These are phyloP conservation scores for Penicillium oxalicum DNA, from an alignment of 2,329 filamentous ascomycete genomes.

Conservation along the genomic window DNA sequence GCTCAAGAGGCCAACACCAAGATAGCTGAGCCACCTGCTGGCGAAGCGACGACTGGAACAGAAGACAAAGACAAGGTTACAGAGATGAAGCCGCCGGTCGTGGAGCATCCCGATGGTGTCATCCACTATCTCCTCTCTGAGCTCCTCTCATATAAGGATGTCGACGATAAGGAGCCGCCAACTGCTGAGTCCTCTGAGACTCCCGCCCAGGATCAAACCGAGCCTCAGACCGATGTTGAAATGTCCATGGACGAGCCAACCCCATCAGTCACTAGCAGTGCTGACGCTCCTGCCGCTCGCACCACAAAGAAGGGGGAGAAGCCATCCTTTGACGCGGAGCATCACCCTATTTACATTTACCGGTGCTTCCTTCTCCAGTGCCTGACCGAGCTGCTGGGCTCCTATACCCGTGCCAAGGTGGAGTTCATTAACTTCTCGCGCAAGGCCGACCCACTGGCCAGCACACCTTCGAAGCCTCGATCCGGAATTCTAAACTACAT, in stretches of 20 bases:
- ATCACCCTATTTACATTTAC: constrained; percentile 94
- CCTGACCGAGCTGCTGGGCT: constrained; percentile 80
- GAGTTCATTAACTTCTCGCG: constrained; percentile 99
- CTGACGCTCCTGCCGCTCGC: constrained; percentile 24
- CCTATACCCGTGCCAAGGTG: constrained; percentile 90
- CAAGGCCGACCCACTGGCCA: constrained; percentile 73
- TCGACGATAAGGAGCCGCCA: constrained; percentile 71
- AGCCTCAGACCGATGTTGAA: constrained; percentile 44
- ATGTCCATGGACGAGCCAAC: constrained; percentile 42
- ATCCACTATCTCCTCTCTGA: constrained; percentile 93
- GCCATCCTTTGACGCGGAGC: constrained; percentile 76
- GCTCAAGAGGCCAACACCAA: constrained; percentile 19
- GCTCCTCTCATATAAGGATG: constrained; percentile 82
- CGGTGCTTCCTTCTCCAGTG: constrained; percentile 92
- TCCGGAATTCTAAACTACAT: constrained; percentile 92
- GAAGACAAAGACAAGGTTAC: constrained; percentile 47
- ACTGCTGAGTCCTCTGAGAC: constrained; percentile 23
- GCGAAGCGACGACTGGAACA: constrained; percentile 11
- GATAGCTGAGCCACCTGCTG: constrained; percentile 29
- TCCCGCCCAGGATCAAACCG: constrained; percentile 27
- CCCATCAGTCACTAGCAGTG: constrained; percentile 26
- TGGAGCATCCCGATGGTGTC: constrained; percentile 90
- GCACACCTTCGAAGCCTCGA: constrained; percentile 88
- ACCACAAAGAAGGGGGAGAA: constrained; percentile 61
- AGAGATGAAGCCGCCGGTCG: constrained; percentile 73